phyloP scores from a whole-genome alignment of 176 grass and related monocot species.

The Aechmea fasciata region DNA sequence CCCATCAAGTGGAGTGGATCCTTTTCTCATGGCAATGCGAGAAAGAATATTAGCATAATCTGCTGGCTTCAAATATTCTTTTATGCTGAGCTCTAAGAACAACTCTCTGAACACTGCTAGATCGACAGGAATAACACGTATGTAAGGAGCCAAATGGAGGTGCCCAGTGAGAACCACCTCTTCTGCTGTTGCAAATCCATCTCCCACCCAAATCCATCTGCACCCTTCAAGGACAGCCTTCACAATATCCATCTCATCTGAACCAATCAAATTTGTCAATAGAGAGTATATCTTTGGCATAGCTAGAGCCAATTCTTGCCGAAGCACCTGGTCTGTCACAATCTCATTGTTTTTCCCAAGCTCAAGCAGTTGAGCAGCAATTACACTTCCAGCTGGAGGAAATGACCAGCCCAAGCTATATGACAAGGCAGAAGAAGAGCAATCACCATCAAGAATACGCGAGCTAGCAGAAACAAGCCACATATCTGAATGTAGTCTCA shows the following conservation, averaged over 20 bases:
- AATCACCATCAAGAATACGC: slow-evolving; percentile 91
- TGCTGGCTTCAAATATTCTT: slow-evolving; percentile 55
- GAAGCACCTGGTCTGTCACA: slow-evolving; percentile 65
- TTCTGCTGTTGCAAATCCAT: slow-evolving; percentile 81
- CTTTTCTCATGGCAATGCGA: slow-evolving; percentile 78
- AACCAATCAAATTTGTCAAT: slow-evolving; percentile 69
- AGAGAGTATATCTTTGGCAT: slow-evolving; percentile 96
- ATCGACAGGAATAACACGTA: slow-evolving; percentile 92
- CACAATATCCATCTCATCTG: slow-evolving; percentile 98
- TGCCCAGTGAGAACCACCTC: slow-evolving; percentile 94
- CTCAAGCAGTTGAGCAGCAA: slow-evolving; percentile 96
- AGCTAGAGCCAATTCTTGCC: slow-evolving; percentile 77
- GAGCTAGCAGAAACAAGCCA: slow-evolving; percentile 96
- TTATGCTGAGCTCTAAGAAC: slow-evolving; percentile 89
- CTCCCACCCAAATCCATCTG: slow-evolving; percentile 98
- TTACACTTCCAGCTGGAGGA: slow-evolving; percentile 85
- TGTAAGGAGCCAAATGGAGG: slow-evolving; percentile 87
- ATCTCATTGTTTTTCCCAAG: slow-evolving; percentile 97
- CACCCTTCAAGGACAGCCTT: slow-evolving; percentile 84
- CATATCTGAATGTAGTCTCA: slow-evolving; percentile 85
- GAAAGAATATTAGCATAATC: slow-evolving; percentile 87
- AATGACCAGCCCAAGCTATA: slow-evolving; percentile 71
- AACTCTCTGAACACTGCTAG: slow-evolving; percentile 91
- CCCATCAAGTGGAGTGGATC: slow-evolving; percentile 45
- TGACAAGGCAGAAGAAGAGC: slow-evolving; percentile 75